A percentile compares a stretch with the other conserved stretches of the same genome.
These are phyloP conservation scores for Pelargonium cotyledonis DNA, from an alignment of 441 rosid species.

Conservation along the genomic window DNA sequence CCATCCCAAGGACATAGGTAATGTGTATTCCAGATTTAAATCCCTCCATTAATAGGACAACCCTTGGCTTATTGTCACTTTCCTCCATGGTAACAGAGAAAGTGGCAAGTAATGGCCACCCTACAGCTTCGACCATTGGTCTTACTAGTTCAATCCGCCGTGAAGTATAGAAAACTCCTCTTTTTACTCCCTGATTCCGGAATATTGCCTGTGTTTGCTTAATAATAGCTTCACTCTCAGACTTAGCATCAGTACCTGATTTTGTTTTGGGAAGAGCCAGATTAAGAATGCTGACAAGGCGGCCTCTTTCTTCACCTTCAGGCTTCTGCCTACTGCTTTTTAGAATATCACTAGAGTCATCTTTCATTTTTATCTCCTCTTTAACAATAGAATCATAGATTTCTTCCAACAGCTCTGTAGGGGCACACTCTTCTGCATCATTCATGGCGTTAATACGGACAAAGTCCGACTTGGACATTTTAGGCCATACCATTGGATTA, in stretches of 20 bases:
- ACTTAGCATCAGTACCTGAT: constrained; percentile 65
- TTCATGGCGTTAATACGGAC: constrained; percentile 71
- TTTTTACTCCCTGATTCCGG: constrained; percentile 74
- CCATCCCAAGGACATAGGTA: constrained; percentile 91
- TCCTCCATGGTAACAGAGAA: constrained; percentile 99
- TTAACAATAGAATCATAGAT: constrained; percentile 94
- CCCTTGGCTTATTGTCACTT: constrained; percentile 90
- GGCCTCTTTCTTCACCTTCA: constrained; percentile 88
- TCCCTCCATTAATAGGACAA: constrained; percentile 97
- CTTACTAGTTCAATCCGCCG: constrained; percentile 72
- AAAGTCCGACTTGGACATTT: constrained; percentile 96
- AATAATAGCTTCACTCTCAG: constrained; percentile 84
- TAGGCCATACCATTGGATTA: constrained; percentile 97
- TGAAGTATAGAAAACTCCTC: constrained; percentile 85
- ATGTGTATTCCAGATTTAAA: constrained; percentile 97
- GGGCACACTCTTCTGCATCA: constrained; percentile 87
- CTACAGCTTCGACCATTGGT: constrained; percentile 99
- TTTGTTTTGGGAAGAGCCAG: constrained; percentile 81
- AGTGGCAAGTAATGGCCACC: constrained; percentile 97
- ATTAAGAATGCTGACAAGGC: constrained; percentile 88
- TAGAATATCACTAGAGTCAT: constrained; percentile 53
- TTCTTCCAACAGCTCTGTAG: constrained; percentile 82
- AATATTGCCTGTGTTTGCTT: constrained; percentile 94
- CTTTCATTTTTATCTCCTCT: constrained; percentile 96
- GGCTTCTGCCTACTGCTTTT: constrained; percentile 59